Evolutionary conservation across 257 asterid species (phyloP), one percentile per base, ranked within the genome.

Genomic region (Solanum raphanifolium): DNA sequence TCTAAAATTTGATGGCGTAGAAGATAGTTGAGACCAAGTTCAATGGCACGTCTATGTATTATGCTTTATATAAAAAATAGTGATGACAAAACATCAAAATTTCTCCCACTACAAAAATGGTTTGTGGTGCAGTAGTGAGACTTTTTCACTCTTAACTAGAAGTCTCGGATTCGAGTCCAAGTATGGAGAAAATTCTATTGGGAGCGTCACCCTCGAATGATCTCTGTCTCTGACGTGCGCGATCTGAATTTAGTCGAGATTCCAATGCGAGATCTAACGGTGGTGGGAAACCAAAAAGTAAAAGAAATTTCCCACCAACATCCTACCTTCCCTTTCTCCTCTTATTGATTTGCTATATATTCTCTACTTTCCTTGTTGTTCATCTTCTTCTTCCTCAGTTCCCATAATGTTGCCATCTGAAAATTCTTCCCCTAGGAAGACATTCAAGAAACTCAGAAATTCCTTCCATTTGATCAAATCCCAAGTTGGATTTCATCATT

Each of bases 391-490:
- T 20, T 55, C 65, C 25, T 2, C 65, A 55, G 62, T 52, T 52
- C 62, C 60, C 68, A 58, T 31, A 82, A 48, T 82, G 85, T 81
- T 81, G 31, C 69, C 69, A 46, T 48, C 86, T 82, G 86, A 82
- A 3, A 82, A 82, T 82, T 9, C 69, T 82, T 87, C 86, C 16
- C 88, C 88, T n/a, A 36, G 72, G 31, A 87, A 87, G 23, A 35
- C 88, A 29, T 82, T 41, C 83, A 87, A 74, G 75, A 83, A 88
- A 85, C 85, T 88, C 16, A 58, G 62, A 76, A 52, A 55, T 23
- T 75, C 87, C 25, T 72, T 83, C 25, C 85, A 85, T 41, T 72
- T 81, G 7, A 86, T 88, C 36, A 88, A 88, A 88, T 84, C 90
- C 4, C 86, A 74, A n/a, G 68, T 88, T 35, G 83, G 87, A 7